phyloP scores from a whole-genome alignment of 768 basidiomycete genomes.

The Termitomyces sp. region DNA sequence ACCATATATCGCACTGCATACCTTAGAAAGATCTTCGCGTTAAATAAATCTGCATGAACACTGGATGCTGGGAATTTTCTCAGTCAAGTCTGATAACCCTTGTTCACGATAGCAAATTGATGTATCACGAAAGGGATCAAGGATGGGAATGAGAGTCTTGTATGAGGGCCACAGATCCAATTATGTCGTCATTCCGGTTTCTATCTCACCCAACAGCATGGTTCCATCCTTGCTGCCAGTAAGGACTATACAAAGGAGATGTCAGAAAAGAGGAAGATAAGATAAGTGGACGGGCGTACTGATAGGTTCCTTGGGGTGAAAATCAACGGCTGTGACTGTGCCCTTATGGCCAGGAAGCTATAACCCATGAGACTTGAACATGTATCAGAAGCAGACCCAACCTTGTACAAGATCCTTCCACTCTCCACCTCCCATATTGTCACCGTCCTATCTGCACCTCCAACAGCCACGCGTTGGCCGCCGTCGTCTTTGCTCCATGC shows the following conservation, averaged over 20 bases:
- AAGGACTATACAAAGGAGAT: constrained; percentile 48
- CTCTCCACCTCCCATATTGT: constrained; percentile 86
- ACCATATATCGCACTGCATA: constrained; percentile 8
- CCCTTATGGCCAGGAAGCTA: constrained; percentile 96
- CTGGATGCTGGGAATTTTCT: neutral
- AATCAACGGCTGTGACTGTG: constrained; percentile 92
- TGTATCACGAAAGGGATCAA: neutral
- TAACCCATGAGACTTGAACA: neutral
- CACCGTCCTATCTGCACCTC: constrained; percentile 85
- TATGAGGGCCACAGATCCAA: too few relatives aligned
- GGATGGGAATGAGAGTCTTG: too few relatives aligned
- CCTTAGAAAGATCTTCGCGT: neutral
- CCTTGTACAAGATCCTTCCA: constrained; percentile 73
- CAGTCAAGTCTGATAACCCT: neutral
- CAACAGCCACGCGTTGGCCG: constrained; percentile 78
- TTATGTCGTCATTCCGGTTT: constrained; percentile 50
- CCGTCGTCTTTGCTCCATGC: constrained; percentile 88
- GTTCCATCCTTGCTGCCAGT: constrained; percentile 92
- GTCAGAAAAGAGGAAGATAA: neutral
- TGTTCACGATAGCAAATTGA: neutral
- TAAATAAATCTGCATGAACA: neutral
- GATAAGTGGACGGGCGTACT: constrained; percentile 43
- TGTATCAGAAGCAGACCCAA: constrained; percentile 22
- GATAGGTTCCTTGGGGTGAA: constrained; percentile 94
- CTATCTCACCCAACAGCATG: constrained; percentile 89